Percentiles rank a stretch among this genome's conserved stretches.
Evolutionary conservation across 2,329 filamentous ascomycete species (phyloP).

Genomic region (Fusarium praegraminearum): DNA sequence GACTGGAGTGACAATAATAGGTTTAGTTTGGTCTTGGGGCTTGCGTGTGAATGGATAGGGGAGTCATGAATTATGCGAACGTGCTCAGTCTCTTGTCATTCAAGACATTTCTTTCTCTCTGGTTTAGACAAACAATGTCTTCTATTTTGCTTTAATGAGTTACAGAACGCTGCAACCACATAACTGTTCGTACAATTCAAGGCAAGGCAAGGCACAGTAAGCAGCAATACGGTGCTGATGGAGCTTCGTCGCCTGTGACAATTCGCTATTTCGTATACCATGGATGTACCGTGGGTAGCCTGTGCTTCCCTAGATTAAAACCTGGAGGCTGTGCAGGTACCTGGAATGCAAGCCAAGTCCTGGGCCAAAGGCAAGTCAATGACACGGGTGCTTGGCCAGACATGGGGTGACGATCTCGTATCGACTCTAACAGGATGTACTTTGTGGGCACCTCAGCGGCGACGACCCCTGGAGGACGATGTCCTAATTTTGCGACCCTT

Average conservation of each 20-base stretch:
- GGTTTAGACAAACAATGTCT: not conserved
- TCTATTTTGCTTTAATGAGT: conserved; percentile 1
- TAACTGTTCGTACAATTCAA: not conserved
- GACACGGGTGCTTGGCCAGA: conserved; percentile 16
- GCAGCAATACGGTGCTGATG: not conserved
- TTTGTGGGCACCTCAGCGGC: conserved; percentile 20
- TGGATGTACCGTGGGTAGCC: conserved; percentile 36
- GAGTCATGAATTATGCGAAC: conserved; percentile 20
- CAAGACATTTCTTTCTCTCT: conserved; percentile 1
- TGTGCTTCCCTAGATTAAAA: conserved; percentile 23
- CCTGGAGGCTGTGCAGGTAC: conserved; percentile 47
- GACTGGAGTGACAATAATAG: conserved; percentile 33
- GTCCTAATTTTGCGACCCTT: conserved; percentile 24
- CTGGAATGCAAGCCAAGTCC: conserved; percentile 37
- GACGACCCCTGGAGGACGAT: conserved; percentile 21
- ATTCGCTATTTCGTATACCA: conserved; percentile 19
- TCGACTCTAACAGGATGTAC: conserved; percentile 48
- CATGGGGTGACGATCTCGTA: conserved; percentile 47
- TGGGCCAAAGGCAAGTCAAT: conserved; percentile 33
- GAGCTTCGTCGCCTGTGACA: conserved; percentile 16
- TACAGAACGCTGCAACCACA: not conserved
- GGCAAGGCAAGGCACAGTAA: not conserved
- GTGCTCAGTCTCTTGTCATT: conserved; percentile 4
- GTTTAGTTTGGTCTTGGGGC: conserved; percentile 39
- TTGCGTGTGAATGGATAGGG: conserved; percentile 34